A percentile compares a stretch with the other conserved stretches of the same genome.
phyloP scores from a whole-genome alignment of 2,329 filamentous ascomycete genomes.

The Camptophora hylomeconis region DNA sequence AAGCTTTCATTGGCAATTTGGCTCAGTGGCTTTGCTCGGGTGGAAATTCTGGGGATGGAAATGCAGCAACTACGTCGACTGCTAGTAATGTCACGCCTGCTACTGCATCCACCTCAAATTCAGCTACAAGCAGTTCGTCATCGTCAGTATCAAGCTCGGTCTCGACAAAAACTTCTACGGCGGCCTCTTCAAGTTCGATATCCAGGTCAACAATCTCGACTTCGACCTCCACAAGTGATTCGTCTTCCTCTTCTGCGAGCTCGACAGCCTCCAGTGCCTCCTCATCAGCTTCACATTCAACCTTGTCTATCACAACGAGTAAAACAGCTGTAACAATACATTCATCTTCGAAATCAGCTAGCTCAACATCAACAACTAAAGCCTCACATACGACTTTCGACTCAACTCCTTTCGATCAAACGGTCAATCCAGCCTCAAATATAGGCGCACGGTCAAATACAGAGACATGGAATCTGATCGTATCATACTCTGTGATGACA shows the following conservation, averaged over 20 bases:
- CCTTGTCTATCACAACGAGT: no score
- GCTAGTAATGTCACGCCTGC: slow-evolving; percentile 1
- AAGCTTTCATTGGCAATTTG: slow-evolving; percentile 5
- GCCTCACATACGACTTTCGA: slow-evolving; percentile 1
- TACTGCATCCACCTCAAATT: slow-evolving; percentile 2
- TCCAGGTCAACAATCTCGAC: neutral
- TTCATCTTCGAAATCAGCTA: no score
- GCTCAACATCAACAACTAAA: no score
- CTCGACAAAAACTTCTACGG: neutral
- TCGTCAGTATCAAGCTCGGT: no score
- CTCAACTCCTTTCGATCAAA: slow-evolving; percentile 6
- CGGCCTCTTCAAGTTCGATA: neutral
- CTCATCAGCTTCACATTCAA: no score
- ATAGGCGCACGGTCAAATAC: no score
- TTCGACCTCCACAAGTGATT: neutral
- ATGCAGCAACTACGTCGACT: slow-evolving; percentile 1
- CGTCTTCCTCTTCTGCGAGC: no score
- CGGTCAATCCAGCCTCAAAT: slow-evolving; percentile 11
- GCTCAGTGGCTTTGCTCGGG: slow-evolving; percentile 4
- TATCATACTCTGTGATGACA: no score
- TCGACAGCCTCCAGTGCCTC: no score
- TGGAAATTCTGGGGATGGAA: slow-evolving; percentile 1
- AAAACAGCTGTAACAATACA: no score
- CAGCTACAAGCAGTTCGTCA: slow-evolving; percentile 2
- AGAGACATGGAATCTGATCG: no score